Base-by-base conservation (phyloP, 352 stramenopile genomes). In the Phytophthora vignae region DNA sequence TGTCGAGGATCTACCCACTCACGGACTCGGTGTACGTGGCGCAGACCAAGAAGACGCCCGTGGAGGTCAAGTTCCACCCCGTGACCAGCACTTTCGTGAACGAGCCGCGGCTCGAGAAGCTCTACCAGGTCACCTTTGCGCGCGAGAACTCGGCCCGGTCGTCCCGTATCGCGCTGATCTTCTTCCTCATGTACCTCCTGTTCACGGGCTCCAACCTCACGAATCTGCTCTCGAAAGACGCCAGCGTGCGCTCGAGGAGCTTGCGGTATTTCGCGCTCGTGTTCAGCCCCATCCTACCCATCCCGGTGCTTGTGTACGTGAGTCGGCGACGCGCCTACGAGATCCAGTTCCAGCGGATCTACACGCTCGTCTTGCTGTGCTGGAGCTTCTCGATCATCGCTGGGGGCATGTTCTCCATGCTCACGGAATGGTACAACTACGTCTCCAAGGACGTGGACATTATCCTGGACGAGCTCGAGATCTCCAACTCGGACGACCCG, bases 101-200 rank as follows among this genome's bases (percentile, higher is more conserved):
- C 61, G 84, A 95, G 44, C 55, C 84, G 27, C 78, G 87, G 25
- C 74, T 95, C 1, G 88, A 95, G 55, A 90, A 92, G 62, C 67
- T 95, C 21, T 95, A 93, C 59, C 84, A 92, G 69, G 85, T 93
- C 15, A 95, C 87, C 0, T 93, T 93, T 69, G 88, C 85, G n/a
- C 83, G 85, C 21, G 84, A 95, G 55, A 93, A 93, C 69, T 91
- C 84, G 21, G 77, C 83, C 4, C 81, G 88, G 14, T 85, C 85
- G 22, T 90, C 83, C 1, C 84, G 77, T 15, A 90, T 95, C 46
- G 73, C 84, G 0, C 63, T 73, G 15, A 80, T 88, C 54, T 93
- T 95, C 64, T 87, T 95, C 25, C 6, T 86, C 3, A 77, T 95
- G 42, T 95, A 95, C 50, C 60, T 95, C 8, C 69, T 88, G 19